Evolutionary conservation across 495 filamentous ascomycete species (phyloP), one percentile per base, ranked within the genome.

Genomic region (Penicillium coprophilum): DNA sequence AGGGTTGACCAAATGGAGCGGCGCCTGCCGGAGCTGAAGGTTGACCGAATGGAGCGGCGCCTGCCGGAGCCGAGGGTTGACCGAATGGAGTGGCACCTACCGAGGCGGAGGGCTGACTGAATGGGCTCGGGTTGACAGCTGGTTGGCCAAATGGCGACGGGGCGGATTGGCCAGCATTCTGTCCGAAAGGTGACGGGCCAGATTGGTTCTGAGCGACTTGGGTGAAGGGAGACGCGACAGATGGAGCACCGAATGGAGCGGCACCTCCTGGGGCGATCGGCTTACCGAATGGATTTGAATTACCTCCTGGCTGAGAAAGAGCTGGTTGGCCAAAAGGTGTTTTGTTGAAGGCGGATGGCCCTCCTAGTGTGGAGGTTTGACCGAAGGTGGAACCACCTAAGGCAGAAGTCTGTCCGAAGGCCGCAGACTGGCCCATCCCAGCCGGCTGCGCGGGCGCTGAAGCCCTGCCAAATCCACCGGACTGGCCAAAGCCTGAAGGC

Each of bases 81-180:
- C 52, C 58, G n/a, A 58, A 46, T 46, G 50, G 57, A 46, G 58
- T 28, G 28, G 58, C 43, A 19, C 49, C 31, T 57, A 50, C 58
- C 59, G 62, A 27, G 46, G 58, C 56, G 57, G 73, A 52, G 4
- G 73, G 60, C 41, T 78, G 66, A n/a, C 71, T 70, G 47, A 78
- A 77, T n/a, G 45, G 45, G 28, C 11, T 47, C n/a, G 45, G n/a
- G 6, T 47, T 47, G 27, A 9, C n/a, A 12, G 56, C 61, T 48
- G 66, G 39, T 28, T 71, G 65, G 9, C 65, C 71, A 43, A 75
- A 75, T 7, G 58, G 59, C 13, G 65, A 77, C 8, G 36, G 32
- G 8, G 32, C 36, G 9, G 50, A 50, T 10, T 60, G 28, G 19
- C 24, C 60, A 46, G 72, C 64, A 10, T 67, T 56, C 17, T 76